phyloP scores from a whole-genome alignment of 345 rosid species.

The Conringia planisiliqua region DNA sequence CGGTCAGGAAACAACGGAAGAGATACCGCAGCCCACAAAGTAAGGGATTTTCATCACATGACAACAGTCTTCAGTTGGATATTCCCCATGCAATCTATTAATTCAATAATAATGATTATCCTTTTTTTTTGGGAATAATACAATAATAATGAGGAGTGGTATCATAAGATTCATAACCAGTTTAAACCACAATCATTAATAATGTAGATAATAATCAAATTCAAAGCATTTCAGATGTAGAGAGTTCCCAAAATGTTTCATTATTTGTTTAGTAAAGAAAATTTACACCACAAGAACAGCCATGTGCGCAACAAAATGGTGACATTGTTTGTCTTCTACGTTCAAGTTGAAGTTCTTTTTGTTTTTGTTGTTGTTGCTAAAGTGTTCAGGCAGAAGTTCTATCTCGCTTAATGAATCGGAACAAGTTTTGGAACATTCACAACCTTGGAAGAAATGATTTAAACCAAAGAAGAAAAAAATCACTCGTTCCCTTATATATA shows the following conservation, averaged over 20 bases:
- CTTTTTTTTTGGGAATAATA: neutral
- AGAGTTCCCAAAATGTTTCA: conserved; percentile 24
- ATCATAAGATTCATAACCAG: conserved; percentile 11
- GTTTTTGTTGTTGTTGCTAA: too few relatives aligned
- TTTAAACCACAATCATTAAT: conserved; percentile 9
- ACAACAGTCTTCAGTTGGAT: conserved; percentile 15
- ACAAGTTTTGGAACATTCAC: neutral
- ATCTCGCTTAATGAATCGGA: neutral
- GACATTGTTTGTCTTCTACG: neutral
- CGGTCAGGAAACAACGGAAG: neutral
- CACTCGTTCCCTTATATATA: neutral
- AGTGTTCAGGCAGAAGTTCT: neutral
- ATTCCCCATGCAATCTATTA: conserved; percentile 29
- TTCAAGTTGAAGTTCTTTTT: too few relatives aligned
- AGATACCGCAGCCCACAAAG: conserved; percentile 25
- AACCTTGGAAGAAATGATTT: neutral
- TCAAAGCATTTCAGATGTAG: neutral
- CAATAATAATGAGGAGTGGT: neutral
- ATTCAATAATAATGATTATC: neutral
- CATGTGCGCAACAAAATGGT: conserved; percentile 13
- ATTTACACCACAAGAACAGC: neutral
- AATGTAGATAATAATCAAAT: neutral
- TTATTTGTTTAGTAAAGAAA: neutral
- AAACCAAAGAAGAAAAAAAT: neutral
- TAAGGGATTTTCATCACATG: conserved; percentile 31